These are phyloP conservation scores for Talaromyces adpressus DNA, from an alignment of 495 filamentous ascomycete genomes.

Conservation along the genomic window DNA sequence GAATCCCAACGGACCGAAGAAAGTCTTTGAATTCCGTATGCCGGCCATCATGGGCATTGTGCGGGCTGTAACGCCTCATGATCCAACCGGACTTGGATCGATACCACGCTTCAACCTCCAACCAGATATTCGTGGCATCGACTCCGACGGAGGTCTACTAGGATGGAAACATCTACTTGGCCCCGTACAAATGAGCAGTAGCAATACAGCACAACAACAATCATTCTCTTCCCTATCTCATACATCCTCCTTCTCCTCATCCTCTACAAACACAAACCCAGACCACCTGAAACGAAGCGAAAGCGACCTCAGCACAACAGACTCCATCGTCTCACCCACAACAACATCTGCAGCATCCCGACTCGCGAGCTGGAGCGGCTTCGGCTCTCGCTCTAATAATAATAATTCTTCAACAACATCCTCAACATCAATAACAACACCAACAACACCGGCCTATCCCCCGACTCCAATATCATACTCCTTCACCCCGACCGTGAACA, in stretches of 20 bases:
- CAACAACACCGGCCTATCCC: constrained; percentile 23
- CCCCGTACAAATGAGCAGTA: constrained; percentile 28
- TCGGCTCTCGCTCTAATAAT: constrained; percentile 4
- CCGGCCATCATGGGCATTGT: constrained; percentile 39
- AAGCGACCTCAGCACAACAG: constrained; percentile 16
- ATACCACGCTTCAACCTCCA: constrained; percentile 39
- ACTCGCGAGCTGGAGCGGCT: constrained; percentile 2
- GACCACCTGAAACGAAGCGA: constrained; percentile 14
- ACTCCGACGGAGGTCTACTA: constrained; percentile 37
- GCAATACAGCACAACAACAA: constrained; percentile 5
- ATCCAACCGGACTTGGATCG: constrained; percentile 13
- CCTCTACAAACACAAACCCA: neutral
- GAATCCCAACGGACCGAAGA: constrained; percentile 27
- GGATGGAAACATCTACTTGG: constrained; percentile 39
- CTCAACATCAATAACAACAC: neutral
- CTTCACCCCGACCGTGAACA: constrained; percentile 18
- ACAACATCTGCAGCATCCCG: neutral
- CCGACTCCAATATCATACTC: constrained; percentile 31
- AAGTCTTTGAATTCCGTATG: constrained; percentile 36
- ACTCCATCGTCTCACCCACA: constrained; percentile 15
- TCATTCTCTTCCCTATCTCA: neutral
- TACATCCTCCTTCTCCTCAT: neutral
- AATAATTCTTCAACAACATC: neutral
- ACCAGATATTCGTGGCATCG: constrained; percentile 36
- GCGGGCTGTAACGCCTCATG: constrained; percentile 10